Conservation (phyloP, 1,284 basidiomycete genomes). For the Vanrija pseudolonga region DNA sequence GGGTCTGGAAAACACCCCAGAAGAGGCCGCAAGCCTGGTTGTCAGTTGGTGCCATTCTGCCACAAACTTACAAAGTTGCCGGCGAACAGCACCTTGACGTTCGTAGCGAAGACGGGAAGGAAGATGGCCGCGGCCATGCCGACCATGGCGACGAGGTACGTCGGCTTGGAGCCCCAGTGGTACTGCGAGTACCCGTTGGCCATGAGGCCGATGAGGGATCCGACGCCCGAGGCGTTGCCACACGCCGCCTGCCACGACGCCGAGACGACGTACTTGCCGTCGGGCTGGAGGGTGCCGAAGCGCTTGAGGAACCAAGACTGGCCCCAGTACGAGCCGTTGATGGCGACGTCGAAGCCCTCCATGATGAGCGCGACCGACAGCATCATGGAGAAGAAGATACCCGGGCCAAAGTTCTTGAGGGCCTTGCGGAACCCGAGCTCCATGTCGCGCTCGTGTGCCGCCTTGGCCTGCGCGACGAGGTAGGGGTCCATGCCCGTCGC, state of each 20-base stretch:
- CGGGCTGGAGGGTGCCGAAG: conserved; percentile 17
- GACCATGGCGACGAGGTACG: conserved; percentile 37
- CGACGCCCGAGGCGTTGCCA: conserved; percentile 28
- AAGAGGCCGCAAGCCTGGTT: conserved; percentile 16
- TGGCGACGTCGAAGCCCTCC: conserved; percentile 3
- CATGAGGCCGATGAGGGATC: conserved; percentile 26
- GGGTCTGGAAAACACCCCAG: conserved; percentile 51
- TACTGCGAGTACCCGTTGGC: conserved; percentile 36
- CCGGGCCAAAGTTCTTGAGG: conserved; percentile 1
- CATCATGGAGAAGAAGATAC: conserved; percentile 14
- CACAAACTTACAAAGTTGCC: conserved; percentile 14
- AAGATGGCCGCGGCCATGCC: conserved; percentile 42
- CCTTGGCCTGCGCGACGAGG: conserved; percentile 3
- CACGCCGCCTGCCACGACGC: conserved; percentile 46
- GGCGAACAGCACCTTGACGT: conserved; percentile 42
- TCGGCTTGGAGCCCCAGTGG: conserved; percentile 38
- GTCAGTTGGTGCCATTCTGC: not conserved
- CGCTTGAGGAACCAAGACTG: conserved; percentile 34
- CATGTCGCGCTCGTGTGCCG: conserved; percentile 1
- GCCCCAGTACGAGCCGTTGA: conserved; percentile 48
- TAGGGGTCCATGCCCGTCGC: conserved; percentile 2
- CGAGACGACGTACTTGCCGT: conserved; percentile 14
- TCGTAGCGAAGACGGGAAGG: conserved; percentile 46
- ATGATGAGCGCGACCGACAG: conserved; percentile 8
- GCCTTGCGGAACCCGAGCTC: not conserved